These are phyloP conservation scores for Eleusine coracana DNA, from an alignment of 176 grass and related monocot genomes.

Conservation along the genomic window DNA sequence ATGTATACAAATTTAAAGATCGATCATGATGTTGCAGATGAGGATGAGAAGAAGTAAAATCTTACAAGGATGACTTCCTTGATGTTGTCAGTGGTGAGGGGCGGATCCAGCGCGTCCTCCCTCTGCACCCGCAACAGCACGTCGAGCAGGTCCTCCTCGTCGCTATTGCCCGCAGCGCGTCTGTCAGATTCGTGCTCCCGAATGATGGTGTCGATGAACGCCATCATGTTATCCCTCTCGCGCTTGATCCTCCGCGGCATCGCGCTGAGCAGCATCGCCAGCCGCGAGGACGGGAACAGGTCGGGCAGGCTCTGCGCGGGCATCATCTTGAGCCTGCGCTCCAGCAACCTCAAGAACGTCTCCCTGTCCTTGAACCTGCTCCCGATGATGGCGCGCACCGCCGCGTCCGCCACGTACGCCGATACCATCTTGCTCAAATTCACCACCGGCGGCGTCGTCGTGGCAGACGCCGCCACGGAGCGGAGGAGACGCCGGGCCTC, in stretches of 20 bases:
- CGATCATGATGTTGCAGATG: no score
- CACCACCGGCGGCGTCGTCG: neutral
- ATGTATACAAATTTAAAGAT: no score
- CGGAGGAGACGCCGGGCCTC: neutral
- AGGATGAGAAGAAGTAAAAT: neutral
- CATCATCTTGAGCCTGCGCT: neutral
- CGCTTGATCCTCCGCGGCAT: neutral
- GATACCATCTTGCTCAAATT: neutral
- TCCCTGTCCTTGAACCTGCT: constrained; percentile 25
- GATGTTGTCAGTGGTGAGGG: constrained; percentile 15
- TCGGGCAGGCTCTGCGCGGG: neutral
- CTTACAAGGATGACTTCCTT: constrained; percentile 8
- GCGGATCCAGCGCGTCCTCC: constrained; percentile 8
- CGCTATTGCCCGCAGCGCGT: neutral
- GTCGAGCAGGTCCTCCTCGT: constrained; percentile 30
- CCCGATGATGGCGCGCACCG: constrained; percentile 23
- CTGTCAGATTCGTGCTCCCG: neutral
- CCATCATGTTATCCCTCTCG: neutral
- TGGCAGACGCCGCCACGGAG: neutral
- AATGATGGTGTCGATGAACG: constrained; percentile 17
- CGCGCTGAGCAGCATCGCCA: neutral
- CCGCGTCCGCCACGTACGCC: constrained; percentile 13
- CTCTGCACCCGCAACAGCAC: constrained; percentile 40
- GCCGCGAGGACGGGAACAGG: constrained; percentile 4
- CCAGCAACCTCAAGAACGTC: constrained; percentile 12